Base-by-base conservation (phyloP, 192 early-diverging fungal genomes). In the Podila verticillata region DNA sequence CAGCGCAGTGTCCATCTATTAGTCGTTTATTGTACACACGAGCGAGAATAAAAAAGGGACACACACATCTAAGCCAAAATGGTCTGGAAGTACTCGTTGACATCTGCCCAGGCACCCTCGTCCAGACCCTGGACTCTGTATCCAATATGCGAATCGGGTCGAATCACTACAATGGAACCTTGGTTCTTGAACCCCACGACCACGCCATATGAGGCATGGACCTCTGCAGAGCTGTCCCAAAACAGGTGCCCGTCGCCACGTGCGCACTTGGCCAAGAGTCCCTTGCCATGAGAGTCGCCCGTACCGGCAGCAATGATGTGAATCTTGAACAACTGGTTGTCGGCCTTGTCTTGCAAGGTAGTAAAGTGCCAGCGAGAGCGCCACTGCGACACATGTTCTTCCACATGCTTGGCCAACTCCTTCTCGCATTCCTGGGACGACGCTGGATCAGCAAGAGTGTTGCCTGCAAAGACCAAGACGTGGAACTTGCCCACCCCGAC, bases 121-220 rank as follows among this genome's bases (percentile, higher is more conserved):
- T 61, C 49, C 7, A 66, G 61, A 10, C 77, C 70, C 17, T 26
- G 65, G n/a, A 80, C 77, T 49, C 77, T 67, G 24, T 68, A 80
- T n/a, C 77, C 77, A 12, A 72, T 30, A 44, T 80, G 77, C n/a
- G 77, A 72, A 47, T 72, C 77, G 5, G 77, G 77, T 5, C 77
- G 70, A 44, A 80, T 36, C 13, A 80, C 77, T 0, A 80, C 56
- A 51, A 80, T 68, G 3, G 65, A 65, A 4, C 70, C 70, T 4
- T 44, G 39, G 17, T 44, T 15, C 39, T 44, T 44, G 39, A 12
- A 1, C 12, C 3, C 57, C 2, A 44, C 15, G 39, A 17, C 59
- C 28, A 80, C 66, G 7, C 77, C 77, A 36, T 80, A 80, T 39
- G 68, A 72, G 31, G 68, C 34, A 39, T 80, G 77, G 15, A 80